A percentile compares a stretch with the other conserved stretches of the same genome.
Conservation (phyloP, 352 stramenopile species). For the Pythium aristosporum region DNA sequence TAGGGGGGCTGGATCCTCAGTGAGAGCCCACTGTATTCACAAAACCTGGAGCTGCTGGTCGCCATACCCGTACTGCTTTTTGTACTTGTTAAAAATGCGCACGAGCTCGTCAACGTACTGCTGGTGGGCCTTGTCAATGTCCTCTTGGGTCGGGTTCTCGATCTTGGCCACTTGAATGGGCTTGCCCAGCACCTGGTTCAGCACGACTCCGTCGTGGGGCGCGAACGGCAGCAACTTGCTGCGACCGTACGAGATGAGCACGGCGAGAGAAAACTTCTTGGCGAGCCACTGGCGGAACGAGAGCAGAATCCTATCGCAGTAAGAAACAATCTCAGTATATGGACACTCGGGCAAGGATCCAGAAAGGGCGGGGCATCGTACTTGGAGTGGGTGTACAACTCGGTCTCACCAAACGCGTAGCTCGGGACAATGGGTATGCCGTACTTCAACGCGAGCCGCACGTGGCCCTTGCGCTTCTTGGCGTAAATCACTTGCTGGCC, state of each 20-base stretch:
- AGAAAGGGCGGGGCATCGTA: conserved; percentile 15
- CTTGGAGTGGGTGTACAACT: conserved; percentile 79
- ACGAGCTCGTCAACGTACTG: conserved; percentile 69
- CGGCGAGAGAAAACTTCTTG: conserved; percentile 62
- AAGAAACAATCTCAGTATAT: no score
- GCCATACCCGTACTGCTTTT: conserved; percentile 66
- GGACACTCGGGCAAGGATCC: no score
- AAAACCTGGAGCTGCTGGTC: conserved; percentile 54
- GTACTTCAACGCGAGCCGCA: conserved; percentile 74
- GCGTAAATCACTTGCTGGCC: conserved; percentile 78
- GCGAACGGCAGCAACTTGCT: conserved; percentile 59
- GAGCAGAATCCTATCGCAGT: conserved; percentile 44
- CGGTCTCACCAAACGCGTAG: conserved; percentile 81
- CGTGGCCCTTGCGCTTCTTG: conserved; percentile 80
- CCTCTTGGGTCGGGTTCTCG: conserved; percentile 53
- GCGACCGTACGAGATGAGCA: conserved; percentile 59
- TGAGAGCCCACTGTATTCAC: conserved; percentile 36
- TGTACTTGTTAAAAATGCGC: conserved; percentile 85
- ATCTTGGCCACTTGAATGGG: conserved; percentile 67
- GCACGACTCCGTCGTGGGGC: conserved; percentile 53
- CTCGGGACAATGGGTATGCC: conserved; percentile 71
- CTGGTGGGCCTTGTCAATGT: conserved; percentile 68
- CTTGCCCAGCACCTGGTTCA: conserved; percentile 81
- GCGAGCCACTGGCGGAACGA: conserved; percentile 69
- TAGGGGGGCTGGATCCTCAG: not conserved